These are phyloP conservation scores for Rhizoclosmatium sp. DNA, from an alignment of 192 early-diverging fungal species.

Conservation along the genomic window DNA sequence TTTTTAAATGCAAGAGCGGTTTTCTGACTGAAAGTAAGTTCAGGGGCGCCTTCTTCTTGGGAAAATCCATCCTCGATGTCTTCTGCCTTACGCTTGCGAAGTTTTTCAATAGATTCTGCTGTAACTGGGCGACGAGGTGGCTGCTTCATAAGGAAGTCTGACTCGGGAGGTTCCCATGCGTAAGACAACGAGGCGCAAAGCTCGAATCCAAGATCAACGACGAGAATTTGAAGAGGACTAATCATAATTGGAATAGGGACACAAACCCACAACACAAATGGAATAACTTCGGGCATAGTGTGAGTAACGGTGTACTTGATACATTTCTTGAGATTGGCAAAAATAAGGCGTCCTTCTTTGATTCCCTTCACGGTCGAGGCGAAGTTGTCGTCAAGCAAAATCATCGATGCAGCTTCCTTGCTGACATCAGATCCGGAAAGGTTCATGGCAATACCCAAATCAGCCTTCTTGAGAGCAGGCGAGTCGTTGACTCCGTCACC, in stretches of 20 bases:
- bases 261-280: constrained; percentile 79
- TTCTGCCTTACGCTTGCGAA: constrained; percentile 19
- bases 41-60: neutral
- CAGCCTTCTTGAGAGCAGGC: constrained; percentile 95
- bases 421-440: constrained; percentile 88
- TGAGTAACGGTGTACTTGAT: constrained; percentile 93
- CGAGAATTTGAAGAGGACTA: constrained; percentile 83
- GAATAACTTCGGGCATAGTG: constrained; percentile 80
- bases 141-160: constrained; percentile 84
- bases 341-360: constrained; percentile 94
- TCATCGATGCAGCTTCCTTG: constrained; percentile 83
- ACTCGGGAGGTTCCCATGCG: constrained; percentile 92
- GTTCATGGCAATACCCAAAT: constrained; percentile 98
- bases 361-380: constrained; percentile 92
- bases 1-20: neutral
- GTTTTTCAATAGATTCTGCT: constrained; percentile 66
- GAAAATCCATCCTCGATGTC: constrained; percentile 32
- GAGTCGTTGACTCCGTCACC: constrained; percentile 98
- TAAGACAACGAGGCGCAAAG: constrained; percentile 83
- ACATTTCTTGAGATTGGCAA: constrained; percentile 94
- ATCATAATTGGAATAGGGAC: constrained; percentile 87
- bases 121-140: constrained; percentile 91
- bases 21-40: neutral
- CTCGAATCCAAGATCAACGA: constrained; percentile 96
- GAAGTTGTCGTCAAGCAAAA: constrained; percentile 98